A percentile compares a stretch with the other conserved stretches of the same genome.
Conservation (phyloP, 2,329 filamentous ascomycete genomes). For the Alternaria incomplexa region DNA sequence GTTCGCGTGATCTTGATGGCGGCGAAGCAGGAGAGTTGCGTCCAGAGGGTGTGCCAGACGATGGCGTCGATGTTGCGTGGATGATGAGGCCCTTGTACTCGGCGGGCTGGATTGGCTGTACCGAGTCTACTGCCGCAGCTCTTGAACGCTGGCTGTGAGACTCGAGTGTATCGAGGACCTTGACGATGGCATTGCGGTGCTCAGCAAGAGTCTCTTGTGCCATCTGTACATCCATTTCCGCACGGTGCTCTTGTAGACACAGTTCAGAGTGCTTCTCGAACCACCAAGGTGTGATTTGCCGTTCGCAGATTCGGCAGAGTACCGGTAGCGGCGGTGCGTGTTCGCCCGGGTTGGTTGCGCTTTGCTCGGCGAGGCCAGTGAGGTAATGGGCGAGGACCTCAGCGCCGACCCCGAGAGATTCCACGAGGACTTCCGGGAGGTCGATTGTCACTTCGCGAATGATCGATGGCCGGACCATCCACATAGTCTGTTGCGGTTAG, state of each 20-base stretch:
- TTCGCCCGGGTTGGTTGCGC: constrained; percentile 73
- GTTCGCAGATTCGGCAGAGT: constrained; percentile 95
- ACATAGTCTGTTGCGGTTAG: constrained; percentile 80
- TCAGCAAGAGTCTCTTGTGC: constrained; percentile 90
- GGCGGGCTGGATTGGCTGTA: constrained; percentile 60
- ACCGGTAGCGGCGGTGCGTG: constrained; percentile 84
- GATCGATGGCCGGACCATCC: constrained; percentile 96
- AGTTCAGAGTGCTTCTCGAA: constrained; percentile 99
- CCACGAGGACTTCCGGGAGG: constrained; percentile 84
- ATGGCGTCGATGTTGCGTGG: constrained; percentile 71
- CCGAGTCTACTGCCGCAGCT: constrained; percentile 57
- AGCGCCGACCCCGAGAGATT: constrained; percentile 91
- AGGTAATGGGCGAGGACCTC: constrained; percentile 94
- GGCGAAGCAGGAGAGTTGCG: constrained; percentile 72
- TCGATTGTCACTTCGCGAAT: constrained; percentile 95
- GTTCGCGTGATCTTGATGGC: constrained; percentile 70
- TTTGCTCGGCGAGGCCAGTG: constrained; percentile 84
- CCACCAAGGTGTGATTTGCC: constrained; percentile 98
- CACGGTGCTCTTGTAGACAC: constrained; percentile 92
- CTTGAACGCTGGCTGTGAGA: constrained; percentile 70
- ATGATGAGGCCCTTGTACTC: constrained; percentile 91
- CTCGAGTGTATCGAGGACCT: constrained; percentile 90
- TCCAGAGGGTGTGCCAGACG: constrained; percentile 72
- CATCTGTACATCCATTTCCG: constrained; percentile 97
- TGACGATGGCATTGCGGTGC: constrained; percentile 93